phyloP scores from a whole-genome alignment of 139 green algal species.

The Zygnema circumcarinatum region DNA sequence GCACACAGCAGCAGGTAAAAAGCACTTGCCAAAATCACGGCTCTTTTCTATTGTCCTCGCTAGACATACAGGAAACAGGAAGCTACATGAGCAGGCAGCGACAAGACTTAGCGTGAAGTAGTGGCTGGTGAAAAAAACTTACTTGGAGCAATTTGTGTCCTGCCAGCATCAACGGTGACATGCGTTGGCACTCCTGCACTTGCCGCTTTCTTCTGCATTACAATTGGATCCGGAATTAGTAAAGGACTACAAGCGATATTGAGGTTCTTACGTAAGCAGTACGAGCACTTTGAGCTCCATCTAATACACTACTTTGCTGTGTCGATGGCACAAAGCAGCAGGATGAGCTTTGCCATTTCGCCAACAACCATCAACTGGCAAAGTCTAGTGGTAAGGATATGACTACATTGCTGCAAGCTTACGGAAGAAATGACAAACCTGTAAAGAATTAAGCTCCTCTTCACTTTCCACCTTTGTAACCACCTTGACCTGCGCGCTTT shows the following conservation, averaged over 20 bases:
- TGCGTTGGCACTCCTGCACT: conserved; percentile 58
- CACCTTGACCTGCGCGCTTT: conserved; percentile 60
- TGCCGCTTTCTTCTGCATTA: conserved; percentile 22
- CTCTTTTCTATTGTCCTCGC: background rate
- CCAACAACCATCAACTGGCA: too few relatives aligned
- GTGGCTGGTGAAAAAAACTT: background rate
- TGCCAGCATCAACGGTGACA: conserved; percentile 77
- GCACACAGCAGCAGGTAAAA: background rate
- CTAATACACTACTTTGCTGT: background rate
- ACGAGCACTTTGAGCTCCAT: background rate
- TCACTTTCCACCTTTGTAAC: conserved; percentile 56
- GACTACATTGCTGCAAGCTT: too few relatives aligned
- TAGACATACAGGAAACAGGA: background rate
- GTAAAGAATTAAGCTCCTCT: conserved; percentile 47
- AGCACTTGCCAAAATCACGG: background rate
- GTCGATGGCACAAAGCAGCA: background rate
- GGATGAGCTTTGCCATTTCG: background rate
- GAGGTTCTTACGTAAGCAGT: background rate
- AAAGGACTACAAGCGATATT: background rate
- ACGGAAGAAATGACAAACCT: too few relatives aligned
- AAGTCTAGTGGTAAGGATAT: too few relatives aligned
- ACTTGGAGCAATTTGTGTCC: conserved; percentile 83
- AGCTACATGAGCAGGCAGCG: background rate
- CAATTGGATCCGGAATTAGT: too few relatives aligned
- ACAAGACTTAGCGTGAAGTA: background rate